Evolutionary conservation across 169 alveolate genomes (phyloP).

Genomic region (Cryptosporidium felis): DNA sequence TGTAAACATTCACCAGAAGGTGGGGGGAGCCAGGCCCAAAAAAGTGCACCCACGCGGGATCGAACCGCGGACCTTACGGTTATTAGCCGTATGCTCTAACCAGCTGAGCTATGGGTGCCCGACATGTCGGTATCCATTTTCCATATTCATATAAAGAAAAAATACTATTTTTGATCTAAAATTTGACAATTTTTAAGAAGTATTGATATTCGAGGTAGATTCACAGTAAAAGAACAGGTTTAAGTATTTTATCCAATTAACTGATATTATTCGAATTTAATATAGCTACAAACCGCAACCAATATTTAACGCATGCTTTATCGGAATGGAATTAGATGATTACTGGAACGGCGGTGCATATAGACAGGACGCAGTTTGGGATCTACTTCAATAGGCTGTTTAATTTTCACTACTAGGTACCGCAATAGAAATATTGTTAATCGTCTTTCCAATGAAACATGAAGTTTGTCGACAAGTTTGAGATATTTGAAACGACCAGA

Average conservation of each 20-base stretch:
- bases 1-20: too few relatives aligned
- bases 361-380: conserved; percentile 3
- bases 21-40: neutral
- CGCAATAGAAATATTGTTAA: neutral
- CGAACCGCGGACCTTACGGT: conserved; percentile 99
- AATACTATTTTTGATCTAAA: too few relatives aligned
- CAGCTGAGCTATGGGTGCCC: conserved; percentile 94
- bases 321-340: neutral
- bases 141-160: neutral
- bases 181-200: too few relatives aligned
- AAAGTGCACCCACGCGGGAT: conserved; percentile 92
- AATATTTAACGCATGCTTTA: too few relatives aligned
- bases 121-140: neutral
- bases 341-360: neutral
- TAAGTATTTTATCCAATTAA: too few relatives aligned
- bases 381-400: conserved; percentile 4
- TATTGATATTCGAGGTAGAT: too few relatives aligned
- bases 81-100: conserved; percentile 97
- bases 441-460: conserved; percentile 69
- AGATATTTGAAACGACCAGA: conserved; percentile 70
- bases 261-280: too few relatives aligned
- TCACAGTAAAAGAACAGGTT: too few relatives aligned
- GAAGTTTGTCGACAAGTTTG: conserved; percentile 75
- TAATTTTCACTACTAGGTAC: conserved; percentile 6
- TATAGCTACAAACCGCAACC: too few relatives aligned